Conservation (phyloP, 371 early-diverging fungal genomes). For the Mucor circinelloides region DNA sequence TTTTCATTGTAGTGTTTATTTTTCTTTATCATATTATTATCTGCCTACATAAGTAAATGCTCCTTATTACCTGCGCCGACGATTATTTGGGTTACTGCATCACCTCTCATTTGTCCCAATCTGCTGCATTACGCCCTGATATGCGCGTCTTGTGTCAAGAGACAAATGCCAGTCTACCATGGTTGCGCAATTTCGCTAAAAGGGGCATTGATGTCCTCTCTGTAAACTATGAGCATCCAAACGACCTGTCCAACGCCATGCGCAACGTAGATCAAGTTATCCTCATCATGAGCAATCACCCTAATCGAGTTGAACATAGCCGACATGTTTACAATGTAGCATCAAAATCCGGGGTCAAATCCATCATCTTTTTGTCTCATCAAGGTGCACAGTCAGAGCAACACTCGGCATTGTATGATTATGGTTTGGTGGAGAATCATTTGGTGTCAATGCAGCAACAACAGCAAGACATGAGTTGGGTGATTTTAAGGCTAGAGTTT, state of each 20-base stretch:
- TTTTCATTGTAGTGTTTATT: neutral
- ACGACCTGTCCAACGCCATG: slow-evolving; percentile 35
- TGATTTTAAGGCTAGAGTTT: slow-evolving; percentile 36
- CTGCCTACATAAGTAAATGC: slow-evolving; percentile 14
- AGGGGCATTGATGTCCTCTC: slow-evolving; percentile 35
- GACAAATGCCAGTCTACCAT: slow-evolving; percentile 15
- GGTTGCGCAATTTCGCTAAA: slow-evolving; percentile 15
- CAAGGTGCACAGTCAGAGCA: slow-evolving; percentile 34
- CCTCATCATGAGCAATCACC: slow-evolving; percentile 29
- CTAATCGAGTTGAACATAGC: slow-evolving; percentile 28
- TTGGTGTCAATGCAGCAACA: slow-evolving; percentile 23
- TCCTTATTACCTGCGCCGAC: slow-evolving; percentile 43
- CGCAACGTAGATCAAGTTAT: slow-evolving; percentile 36
- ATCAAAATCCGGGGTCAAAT: slow-evolving; percentile 31
- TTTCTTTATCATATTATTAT: neutral
- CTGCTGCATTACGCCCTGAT: slow-evolving; percentile 19
- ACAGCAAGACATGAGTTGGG: slow-evolving; percentile 12
- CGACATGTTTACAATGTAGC: slow-evolving; percentile 29
- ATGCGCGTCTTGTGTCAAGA: slow-evolving; percentile 31
- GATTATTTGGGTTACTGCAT: slow-evolving; percentile 44
- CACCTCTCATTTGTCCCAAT: slow-evolving; percentile 35
- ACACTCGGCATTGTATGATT: slow-evolving; percentile 30
- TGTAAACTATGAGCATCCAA: slow-evolving; percentile 32
- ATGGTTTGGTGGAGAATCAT: slow-evolving; percentile 33
- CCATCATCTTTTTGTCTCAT: slow-evolving; percentile 40